Evolutionary conservation across 306 rosid species (phyloP).

Genomic region (Argentina anserina): DNA sequence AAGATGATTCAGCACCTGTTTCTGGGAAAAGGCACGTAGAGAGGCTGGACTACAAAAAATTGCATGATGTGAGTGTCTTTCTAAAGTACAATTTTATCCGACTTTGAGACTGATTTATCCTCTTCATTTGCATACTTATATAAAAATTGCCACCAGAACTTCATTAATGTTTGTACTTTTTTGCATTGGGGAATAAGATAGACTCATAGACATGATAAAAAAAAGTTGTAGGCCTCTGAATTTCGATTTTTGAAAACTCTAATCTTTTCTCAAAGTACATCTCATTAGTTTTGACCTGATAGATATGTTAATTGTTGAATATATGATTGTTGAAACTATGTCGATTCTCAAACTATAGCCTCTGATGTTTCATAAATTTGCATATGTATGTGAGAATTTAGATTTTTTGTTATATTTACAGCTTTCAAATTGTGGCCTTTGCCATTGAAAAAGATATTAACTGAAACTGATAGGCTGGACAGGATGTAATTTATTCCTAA

Average conservation of each 20-base stretch:
- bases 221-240: constrained; percentile 3
- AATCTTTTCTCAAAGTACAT: not conserved
- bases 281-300: not conserved
- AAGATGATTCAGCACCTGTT: constrained; percentile 47
- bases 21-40: constrained; percentile 58
- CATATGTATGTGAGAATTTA: not conserved
- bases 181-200: not conserved
- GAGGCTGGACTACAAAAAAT: constrained; percentile 91
- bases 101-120: constrained; percentile 16
- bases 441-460: not conserved
- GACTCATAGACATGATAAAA: not conserved
- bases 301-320: not conserved
- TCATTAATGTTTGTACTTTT: not conserved
- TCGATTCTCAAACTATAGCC: no score
- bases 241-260: not conserved
- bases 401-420: not conserved
- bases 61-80: constrained; percentile 85
- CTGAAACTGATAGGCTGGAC: constrained; percentile 4
- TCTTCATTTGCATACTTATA: constrained; percentile 12
- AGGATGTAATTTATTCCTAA: not conserved
- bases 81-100: constrained; percentile 16
- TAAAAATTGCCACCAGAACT: not conserved
- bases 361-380: not conserved
- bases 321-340: no score
- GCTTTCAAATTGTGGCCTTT: not conserved